Evolutionary conservation across 768 basidiomycete species (phyloP), one percentile per base, ranked within the genome.

Genomic region (Albatrellus ellisii): DNA sequence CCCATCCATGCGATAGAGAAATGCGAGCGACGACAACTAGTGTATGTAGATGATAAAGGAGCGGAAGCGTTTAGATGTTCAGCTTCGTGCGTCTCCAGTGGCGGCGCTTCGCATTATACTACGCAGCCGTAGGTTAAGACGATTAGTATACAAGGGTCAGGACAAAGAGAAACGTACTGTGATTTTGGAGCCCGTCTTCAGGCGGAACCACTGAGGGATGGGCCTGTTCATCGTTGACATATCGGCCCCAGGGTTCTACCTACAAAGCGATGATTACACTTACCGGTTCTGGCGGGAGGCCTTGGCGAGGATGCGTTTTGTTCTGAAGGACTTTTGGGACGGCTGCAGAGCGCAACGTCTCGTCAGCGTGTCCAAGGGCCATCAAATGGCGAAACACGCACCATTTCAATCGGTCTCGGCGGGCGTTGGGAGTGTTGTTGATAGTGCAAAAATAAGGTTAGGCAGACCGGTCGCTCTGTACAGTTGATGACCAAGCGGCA

Each of bases 71-170:
- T 70, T 79, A 94, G 65, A 95, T 81, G 75, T 92, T 92, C 69
- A 98, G 78, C 75, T 98, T 98, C 50, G 94, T 98, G 65, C 94
- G 83, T 62, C 94, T 77, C 94, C 94, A 99, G 74, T 99, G 94
- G 62, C 94, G 85, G 54, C 94, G 77, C 73, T 97, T 97, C 52
- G 85, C 81, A 65, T 90, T 90, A 61, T 90, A 89, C 82, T 89
- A 51, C 47, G 10, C 24, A 22, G 27, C 28, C 38, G 15, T 24
- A 9, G 44, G 9, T 29, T 29, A 39, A 37, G 21, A 17, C 36
- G 26, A 21, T 33, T 3, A 12, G 11, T 12, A 4, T 34, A 34
- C 28, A n/a, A n/a, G 25, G 28, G 18, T 4, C 7, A 36, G 9
- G 6, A 36, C 12, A 21, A 8, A 21, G 20, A 18, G 2, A 3